Conservation (phyloP, 78 protist genomes). For the Andalucia godoyi region DNA sequence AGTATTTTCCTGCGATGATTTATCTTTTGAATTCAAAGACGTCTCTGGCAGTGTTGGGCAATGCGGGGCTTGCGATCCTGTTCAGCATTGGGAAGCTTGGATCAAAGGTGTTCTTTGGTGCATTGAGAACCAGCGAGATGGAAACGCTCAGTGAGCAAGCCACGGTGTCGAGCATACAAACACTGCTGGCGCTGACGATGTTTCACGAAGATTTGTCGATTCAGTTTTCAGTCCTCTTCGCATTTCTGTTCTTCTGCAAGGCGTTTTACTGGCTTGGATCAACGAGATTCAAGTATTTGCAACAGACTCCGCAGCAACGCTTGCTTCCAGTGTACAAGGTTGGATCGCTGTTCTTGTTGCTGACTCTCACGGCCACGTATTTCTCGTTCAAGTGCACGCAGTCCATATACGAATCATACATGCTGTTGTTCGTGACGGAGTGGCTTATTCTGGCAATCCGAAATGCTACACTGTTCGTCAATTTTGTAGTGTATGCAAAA, state of each 20-base stretch:
- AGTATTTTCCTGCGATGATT: too few species aligned
- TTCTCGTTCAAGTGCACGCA: not conserved
- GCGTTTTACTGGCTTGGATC: not conserved
- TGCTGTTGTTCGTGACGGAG: not conserved
- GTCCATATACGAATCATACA: not conserved
- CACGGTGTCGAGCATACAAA: too few species aligned
- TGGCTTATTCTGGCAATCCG: not conserved
- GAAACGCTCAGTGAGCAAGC: too few species aligned
- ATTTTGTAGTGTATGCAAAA: not conserved
- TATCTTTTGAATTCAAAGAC: too few species aligned
- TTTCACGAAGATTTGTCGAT: not conserved
- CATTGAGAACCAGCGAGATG: too few species aligned
- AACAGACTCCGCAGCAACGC: not conserved
- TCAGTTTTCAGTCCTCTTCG: not conserved
- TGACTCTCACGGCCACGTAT: not conserved
- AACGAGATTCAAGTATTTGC: not conserved
- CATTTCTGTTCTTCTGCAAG: not conserved
- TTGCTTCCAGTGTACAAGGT: not conserved
- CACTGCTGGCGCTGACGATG: not conserved
- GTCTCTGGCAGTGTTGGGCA: too few species aligned
- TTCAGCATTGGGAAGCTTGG: too few species aligned
- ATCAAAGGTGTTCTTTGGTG: too few species aligned
- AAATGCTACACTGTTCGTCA: not conserved
- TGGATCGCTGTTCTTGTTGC: not conserved
- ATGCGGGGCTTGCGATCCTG: too few species aligned